Conservation (phyloP, 305 asterid genomes). For the Rubia balearica region DNA sequence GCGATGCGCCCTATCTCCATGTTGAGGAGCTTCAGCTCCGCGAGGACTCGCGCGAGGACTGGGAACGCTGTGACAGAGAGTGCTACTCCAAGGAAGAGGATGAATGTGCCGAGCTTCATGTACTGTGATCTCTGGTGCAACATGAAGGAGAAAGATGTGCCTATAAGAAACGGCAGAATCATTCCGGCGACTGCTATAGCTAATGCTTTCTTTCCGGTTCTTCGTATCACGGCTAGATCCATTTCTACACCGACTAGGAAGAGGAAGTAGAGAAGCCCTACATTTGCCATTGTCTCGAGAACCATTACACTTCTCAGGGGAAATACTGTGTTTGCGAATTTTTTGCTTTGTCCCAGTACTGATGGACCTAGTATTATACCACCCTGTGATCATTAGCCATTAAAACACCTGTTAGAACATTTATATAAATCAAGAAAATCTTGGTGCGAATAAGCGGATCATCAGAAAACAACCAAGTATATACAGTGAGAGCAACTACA, state of each 20-base stretch:
- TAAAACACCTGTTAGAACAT: neutral
- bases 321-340: conserved; percentile 46
- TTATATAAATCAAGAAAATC: too few relatives aligned
- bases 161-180: conserved; percentile 65
- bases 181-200: conserved; percentile 59
- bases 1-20: conserved; percentile 71
- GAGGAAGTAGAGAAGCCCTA: conserved; percentile 78
- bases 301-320: conserved; percentile 89
- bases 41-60: conserved; percentile 71
- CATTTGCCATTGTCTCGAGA: conserved; percentile 86
- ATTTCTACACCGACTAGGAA: conserved; percentile 83
- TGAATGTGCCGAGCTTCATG: conserved; percentile 59
- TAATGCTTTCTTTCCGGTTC: conserved; percentile 55
- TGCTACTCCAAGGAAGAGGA: conserved; percentile 76
- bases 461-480: too few relatives aligned
- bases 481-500: too few relatives aligned
- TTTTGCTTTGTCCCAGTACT: conserved; percentile 45
- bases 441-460: too few relatives aligned
- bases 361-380: conserved; percentile 87
- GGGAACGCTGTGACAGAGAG: conserved; percentile 90
- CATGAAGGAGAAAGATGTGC: conserved; percentile 52
- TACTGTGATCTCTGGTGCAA: conserved; percentile 35
- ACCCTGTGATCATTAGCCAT: conserved; percentile 38
- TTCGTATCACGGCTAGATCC: conserved; percentile 64
- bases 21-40: conserved; percentile 82